A percentile compares a stretch with the other conserved stretches of the same genome.
Evolutionary conservation across 768 basidiomycete genomes (phyloP).

Genomic region (Auricularia sp.): DNA sequence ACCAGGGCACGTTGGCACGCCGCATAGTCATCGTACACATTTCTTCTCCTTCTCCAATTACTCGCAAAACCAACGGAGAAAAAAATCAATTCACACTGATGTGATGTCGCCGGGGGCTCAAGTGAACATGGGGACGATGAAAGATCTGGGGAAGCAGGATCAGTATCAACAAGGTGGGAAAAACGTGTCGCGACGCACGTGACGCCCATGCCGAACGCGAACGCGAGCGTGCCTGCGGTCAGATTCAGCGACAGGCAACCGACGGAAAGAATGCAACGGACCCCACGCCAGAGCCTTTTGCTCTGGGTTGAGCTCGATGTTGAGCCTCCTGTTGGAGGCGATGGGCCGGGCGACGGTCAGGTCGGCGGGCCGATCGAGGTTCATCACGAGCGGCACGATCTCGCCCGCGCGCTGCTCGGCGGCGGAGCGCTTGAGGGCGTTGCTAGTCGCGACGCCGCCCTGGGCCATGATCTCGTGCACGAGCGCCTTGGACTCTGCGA

Average conservation of each 20-base stretch:
- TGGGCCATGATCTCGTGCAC: constrained; percentile 63
- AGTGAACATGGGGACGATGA: not conserved
- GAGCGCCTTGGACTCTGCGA: constrained; percentile 67
- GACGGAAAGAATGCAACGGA: not conserved
- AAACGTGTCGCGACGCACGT: not conserved
- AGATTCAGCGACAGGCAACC: not conserved
- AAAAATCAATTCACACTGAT: not conserved
- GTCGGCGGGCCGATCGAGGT: not conserved
- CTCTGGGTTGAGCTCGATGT: constrained; percentile 2
- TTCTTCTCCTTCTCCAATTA: not conserved
- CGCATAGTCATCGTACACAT: not conserved
- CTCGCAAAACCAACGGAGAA: not conserved
- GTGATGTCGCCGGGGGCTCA: not conserved
- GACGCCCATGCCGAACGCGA: not conserved
- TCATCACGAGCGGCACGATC: not conserved
- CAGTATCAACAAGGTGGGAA: not conserved
- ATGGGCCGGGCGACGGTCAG: constrained; percentile 6
- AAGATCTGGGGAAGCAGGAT: not conserved
- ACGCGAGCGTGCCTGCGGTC: not conserved
- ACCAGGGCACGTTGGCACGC: not conserved
- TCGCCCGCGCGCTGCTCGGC: constrained; percentile 11
- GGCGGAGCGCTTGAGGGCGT: constrained; percentile 3
- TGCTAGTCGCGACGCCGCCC: constrained; percentile 24
- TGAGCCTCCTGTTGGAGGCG: constrained; percentile 2
- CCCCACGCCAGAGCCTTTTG: constrained; percentile 1